Evolutionary conservation across 2,329 filamentous ascomycete genomes (phyloP), one percentile per base, ranked within the genome.

Genomic region (Fusarium sambucinum): DNA sequence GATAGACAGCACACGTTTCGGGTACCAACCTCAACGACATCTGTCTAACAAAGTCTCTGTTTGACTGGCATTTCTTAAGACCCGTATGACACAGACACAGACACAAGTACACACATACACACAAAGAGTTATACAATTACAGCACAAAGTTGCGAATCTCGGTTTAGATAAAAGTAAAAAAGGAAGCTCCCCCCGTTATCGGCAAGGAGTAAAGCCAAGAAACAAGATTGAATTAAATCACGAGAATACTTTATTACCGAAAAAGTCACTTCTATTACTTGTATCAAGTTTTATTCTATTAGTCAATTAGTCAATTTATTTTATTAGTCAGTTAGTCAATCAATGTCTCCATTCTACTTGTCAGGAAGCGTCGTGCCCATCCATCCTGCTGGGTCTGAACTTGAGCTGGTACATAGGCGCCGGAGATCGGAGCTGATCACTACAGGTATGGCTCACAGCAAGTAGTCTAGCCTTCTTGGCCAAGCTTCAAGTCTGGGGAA

Each of bases 401-500:
- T 42, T 38, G 32, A 27, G 27, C 32, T 50, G 19, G 13, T 38
- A 25, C 11, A 16, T 17, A 19, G 21, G 46, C 38, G 58, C 67
- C 67, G 63, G 67, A 47, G 51, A 68, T 70, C 67, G 67, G 66
- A 69, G 67, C 41, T 63, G 50, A 37, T n/a, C 11, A 38, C 35
- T 38, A 38, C 35, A 19, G n/a, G 35, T 54, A 56, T 65, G 51
- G 67, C 66, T 69, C 66, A 69, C 37, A 63, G 50, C 55, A 46
- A 66, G 51, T 53, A 56, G 57, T 25, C 38, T 46, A 54, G 27
- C 66, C 52, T 56, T 48, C 52, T 61, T 48, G 58, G 63, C 32
- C 40, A 63, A 55, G 40, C 64, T 55, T 57, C 30, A 27, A 70
- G 67, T 70, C 66, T 63, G 66, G 58, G 67, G 66, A 64, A 68